phyloP scores from a whole-genome alignment of 1,284 basidiomycete species.

The Ganoderma resinaceum region DNA sequence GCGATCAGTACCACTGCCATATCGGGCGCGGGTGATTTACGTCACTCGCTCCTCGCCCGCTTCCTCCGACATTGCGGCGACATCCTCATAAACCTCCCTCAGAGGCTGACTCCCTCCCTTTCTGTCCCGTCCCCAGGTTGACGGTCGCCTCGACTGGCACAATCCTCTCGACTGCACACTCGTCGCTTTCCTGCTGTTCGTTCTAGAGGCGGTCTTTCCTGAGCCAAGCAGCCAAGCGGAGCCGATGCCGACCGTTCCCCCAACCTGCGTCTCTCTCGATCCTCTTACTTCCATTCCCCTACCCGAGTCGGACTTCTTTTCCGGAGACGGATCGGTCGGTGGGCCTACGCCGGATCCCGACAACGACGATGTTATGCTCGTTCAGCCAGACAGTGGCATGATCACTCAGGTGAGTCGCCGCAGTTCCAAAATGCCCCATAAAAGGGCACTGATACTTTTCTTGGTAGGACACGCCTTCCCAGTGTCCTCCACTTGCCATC shows the following conservation, averaged over 20 bases:
- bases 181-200: background rate
- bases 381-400: slow-evolving; percentile 33
- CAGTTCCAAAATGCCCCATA: background rate
- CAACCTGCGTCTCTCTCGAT: slow-evolving; percentile 20
- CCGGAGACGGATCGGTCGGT: slow-evolving; percentile 5
- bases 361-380: slow-evolving; percentile 35
- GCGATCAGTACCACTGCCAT: background rate
- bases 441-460: background rate
- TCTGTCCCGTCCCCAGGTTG: slow-evolving; percentile 3
- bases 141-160: background rate
- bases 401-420: slow-evolving; percentile 27
- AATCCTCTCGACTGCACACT: slow-evolving; percentile 1
- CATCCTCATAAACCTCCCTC: slow-evolving; percentile 1
- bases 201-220: background rate
- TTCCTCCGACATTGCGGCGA: background rate
- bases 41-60: slow-evolving; percentile 4
- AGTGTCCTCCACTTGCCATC: slow-evolving; percentile 17
- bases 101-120: background rate
- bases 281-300: slow-evolving; percentile 10
- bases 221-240: background rate
- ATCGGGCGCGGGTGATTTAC: slow-evolving; percentile 9
- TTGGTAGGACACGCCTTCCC: slow-evolving; percentile 6
- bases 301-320: slow-evolving; percentile 13
- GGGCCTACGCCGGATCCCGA: slow-evolving; percentile 40
- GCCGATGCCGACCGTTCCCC: slow-evolving; percentile 29